Evolutionary conservation across 2,329 filamentous ascomycete species (phyloP).

Genomic region (Diaporthe citriasiana): DNA sequence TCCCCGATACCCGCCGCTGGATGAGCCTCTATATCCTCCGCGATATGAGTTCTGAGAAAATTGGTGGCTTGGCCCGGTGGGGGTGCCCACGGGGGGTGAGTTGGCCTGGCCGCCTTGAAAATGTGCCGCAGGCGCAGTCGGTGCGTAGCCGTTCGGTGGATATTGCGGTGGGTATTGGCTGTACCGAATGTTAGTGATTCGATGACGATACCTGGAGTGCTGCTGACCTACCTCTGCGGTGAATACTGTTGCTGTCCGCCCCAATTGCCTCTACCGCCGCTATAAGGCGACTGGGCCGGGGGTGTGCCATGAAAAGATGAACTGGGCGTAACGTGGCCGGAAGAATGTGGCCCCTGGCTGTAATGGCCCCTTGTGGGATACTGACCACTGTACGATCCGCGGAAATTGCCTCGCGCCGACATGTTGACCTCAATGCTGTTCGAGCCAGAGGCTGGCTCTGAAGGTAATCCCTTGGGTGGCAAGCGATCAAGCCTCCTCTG

Average conservation of each 20-base stretch:
- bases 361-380: constrained; percentile 56
- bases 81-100: constrained; percentile 68
- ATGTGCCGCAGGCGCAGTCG: constrained; percentile 62
- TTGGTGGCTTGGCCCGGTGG: constrained; percentile 70
- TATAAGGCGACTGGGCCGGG: constrained; percentile 58
- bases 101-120: constrained; percentile 64
- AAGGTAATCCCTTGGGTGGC: constrained; percentile 44
- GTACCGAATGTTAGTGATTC: constrained; percentile 51
- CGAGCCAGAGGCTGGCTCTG: constrained; percentile 59
- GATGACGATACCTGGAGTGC: not conserved
- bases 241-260: constrained; percentile 54
- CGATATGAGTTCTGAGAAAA: constrained; percentile 63
- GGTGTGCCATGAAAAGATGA: constrained; percentile 62
- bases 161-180: constrained; percentile 76
- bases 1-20: constrained; percentile 69
- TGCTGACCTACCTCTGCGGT: constrained; percentile 57
- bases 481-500: constrained; percentile 51
- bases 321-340: constrained; percentile 57
- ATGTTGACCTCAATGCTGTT: constrained; percentile 67
- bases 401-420: constrained; percentile 59
- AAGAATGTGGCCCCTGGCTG: constrained; percentile 52
- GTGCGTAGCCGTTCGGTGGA: constrained; percentile 66
- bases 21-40: constrained; percentile 61
- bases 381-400: constrained; percentile 57
- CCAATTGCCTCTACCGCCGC: constrained; percentile 57